Evolutionary conservation across 495 filamentous ascomycete species (phyloP).

Genomic region (Cercophora samala): DNA sequence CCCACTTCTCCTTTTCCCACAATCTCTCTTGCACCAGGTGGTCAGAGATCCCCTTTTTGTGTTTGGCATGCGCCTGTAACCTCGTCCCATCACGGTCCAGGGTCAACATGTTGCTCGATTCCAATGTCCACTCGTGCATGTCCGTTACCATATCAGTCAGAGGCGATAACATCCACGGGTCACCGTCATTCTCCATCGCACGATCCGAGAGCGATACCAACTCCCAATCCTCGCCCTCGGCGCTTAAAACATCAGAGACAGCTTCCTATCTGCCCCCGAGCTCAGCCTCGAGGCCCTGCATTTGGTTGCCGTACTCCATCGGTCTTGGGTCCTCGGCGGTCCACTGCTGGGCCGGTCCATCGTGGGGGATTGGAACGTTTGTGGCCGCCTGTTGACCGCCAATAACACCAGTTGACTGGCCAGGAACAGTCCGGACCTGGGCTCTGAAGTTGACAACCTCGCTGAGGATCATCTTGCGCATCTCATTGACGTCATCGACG

Average conservation of each 20-base stretch:
- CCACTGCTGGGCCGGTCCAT: conserved; percentile 61
- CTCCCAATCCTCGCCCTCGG: not conserved
- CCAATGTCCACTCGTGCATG: not conserved
- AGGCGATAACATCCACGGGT: not conserved
- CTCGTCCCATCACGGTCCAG: not conserved
- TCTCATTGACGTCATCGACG: conserved; percentile 84
- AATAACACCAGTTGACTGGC: conserved; percentile 30
- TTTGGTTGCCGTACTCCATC: conserved; percentile 63
- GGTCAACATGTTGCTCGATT: not conserved
- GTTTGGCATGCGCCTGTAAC: not conserved
- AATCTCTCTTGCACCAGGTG: not conserved
- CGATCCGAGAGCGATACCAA: not conserved
- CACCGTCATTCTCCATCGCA: not conserved
- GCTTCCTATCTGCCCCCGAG: conserved; percentile 55
- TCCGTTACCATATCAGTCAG: not conserved
- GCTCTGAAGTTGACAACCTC: conserved; percentile 83
- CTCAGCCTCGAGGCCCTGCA: conserved; percentile 75
- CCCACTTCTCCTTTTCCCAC: not conserved
- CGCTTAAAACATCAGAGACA: not conserved
- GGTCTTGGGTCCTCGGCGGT: conserved; percentile 81
- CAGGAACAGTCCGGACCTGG: conserved; percentile 65
- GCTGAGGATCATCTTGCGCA: conserved; percentile 95
- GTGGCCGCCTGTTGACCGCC: conserved; percentile 32
- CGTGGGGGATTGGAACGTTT: conserved; percentile 68
- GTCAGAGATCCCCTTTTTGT: not conserved